Evolutionary conservation across 441 rosid genomes (phyloP).

Genomic region (Omphalea diandra): DNA sequence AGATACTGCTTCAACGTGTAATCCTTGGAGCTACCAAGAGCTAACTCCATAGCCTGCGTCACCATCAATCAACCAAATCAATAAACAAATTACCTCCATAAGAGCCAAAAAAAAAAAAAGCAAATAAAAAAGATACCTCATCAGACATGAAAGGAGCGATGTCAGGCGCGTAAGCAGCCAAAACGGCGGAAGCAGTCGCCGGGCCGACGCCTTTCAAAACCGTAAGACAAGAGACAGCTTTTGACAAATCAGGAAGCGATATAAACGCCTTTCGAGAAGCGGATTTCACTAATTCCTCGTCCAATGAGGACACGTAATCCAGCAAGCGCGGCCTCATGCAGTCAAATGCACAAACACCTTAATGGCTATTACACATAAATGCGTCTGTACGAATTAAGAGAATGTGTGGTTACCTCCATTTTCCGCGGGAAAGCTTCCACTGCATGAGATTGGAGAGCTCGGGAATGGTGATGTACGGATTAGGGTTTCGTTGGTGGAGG

Average conservation of each 20-base stretch:
- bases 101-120: background rate
- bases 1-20: constrained; percentile 74
- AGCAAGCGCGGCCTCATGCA: constrained; percentile 68
- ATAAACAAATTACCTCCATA: background rate
- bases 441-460: constrained; percentile 82
- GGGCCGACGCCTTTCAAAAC: constrained; percentile 90
- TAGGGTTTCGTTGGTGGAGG: constrained; percentile 67
- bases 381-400: background rate
- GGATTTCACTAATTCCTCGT: constrained; percentile 61
- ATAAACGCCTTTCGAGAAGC: constrained; percentile 72
- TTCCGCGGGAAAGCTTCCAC: constrained; percentile 93
- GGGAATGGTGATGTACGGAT: constrained; percentile 59
- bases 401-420: constrained; percentile 58
- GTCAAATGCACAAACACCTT: background rate
- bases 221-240: constrained; percentile 66
- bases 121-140: constrained; percentile 45
- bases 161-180: constrained; percentile 83
- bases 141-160: constrained; percentile 87
- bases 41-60: constrained; percentile 77
- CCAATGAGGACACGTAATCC: constrained; percentile 65
- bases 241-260: constrained; percentile 66
- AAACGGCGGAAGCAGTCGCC: constrained; percentile 86
- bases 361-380: no score
- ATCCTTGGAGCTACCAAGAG: constrained; percentile 64
- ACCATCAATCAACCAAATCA: constrained; percentile 10